A percentile compares a stretch with the other conserved stretches of the same genome.
Conservation (phyloP, 768 basidiomycete species). For the Boletus speciosus region DNA sequence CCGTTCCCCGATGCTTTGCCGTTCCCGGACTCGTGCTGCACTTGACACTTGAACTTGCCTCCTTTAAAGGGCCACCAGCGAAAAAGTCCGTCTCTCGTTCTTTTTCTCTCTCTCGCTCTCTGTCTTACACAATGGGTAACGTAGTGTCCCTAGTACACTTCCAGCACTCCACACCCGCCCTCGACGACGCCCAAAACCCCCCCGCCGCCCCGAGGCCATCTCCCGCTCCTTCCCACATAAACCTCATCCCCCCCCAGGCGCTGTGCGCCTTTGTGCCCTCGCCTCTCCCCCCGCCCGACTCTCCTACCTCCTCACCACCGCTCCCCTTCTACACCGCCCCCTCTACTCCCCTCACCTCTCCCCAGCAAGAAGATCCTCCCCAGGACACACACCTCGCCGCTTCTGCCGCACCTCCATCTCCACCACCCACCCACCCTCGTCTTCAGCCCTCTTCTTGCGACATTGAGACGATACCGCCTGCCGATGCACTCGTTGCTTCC, state of each 20-base stretch:
- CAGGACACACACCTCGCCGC: constrained; percentile 18
- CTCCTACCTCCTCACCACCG: constrained; percentile 37
- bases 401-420: constrained; percentile 21
- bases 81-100: constrained; percentile 25
- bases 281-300: constrained; percentile 31
- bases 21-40: constrained; percentile 16
- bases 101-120: not conserved
- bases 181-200: constrained; percentile 11
- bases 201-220: constrained; percentile 13
- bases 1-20: constrained; percentile 20
- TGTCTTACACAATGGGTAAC: constrained; percentile 26
- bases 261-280: constrained; percentile 28
- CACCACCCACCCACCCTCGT: constrained; percentile 22
- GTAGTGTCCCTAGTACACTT: constrained; percentile 33
- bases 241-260: constrained; percentile 32
- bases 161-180: constrained; percentile 20
- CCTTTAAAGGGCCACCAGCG: constrained; percentile 16
- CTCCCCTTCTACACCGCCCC: constrained; percentile 49
- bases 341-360: constrained; percentile 40
- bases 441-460: constrained; percentile 21
- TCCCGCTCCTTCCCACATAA: constrained; percentile 34
- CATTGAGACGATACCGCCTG: constrained; percentile 25
- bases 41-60: constrained; percentile 12
- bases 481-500: constrained; percentile 25
- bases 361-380: constrained; percentile 38